Percentiles rank a stretch among this genome's conserved stretches.
Evolutionary conservation across 2,329 filamentous ascomycete species (phyloP).

Genomic region (Colletotrichum sp.): DNA sequence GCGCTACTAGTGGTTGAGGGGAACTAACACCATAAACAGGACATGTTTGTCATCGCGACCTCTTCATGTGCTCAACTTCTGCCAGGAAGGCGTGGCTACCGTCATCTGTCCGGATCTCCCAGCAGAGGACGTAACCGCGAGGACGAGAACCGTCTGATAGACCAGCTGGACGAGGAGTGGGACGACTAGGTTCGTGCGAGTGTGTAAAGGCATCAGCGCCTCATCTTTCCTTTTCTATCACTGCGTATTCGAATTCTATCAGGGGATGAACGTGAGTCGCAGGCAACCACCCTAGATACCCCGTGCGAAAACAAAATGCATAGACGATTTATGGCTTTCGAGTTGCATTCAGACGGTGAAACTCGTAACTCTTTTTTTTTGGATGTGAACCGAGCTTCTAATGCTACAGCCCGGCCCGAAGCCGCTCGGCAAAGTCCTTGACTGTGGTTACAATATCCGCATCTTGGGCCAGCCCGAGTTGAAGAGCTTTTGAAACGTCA

Average conservation of each 20-base stretch:
- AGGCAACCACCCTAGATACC: slow-evolving; percentile 18
- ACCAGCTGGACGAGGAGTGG: slow-evolving; percentile 97
- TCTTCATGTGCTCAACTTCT: slow-evolving; percentile 73
- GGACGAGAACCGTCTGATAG: slow-evolving; percentile 92
- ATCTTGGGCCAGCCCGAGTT: slow-evolving; percentile 56
- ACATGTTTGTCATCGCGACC: slow-evolving; percentile 70
- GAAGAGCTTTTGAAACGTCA: slow-evolving; percentile 54
- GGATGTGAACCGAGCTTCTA: neutral
- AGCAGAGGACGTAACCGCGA: slow-evolving; percentile 63
- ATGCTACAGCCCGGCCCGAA: neutral
- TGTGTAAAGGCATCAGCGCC: neutral
- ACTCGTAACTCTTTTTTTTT: neutral
- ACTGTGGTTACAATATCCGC: slow-evolving; percentile 38
- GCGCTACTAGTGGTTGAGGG: slow-evolving; percentile 22
- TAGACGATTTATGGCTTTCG: slow-evolving; percentile 11
- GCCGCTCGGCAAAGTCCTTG: slow-evolving; percentile 16
- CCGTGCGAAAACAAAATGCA: slow-evolving; percentile 8
- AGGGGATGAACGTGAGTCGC: slow-evolving; percentile 10
- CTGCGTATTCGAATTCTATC: neutral
- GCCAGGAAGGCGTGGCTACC: slow-evolving; percentile 71
- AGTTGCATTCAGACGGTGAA: neutral
- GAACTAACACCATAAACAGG: slow-evolving; percentile 42
- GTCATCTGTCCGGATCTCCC: slow-evolving; percentile 61
- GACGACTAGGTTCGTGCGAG: slow-evolving; percentile 66
- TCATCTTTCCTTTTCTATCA: neutral